Evolutionary conservation across 805 yeast genomes (phyloP).

Genomic region (Starmerella stigmatis): DNA sequence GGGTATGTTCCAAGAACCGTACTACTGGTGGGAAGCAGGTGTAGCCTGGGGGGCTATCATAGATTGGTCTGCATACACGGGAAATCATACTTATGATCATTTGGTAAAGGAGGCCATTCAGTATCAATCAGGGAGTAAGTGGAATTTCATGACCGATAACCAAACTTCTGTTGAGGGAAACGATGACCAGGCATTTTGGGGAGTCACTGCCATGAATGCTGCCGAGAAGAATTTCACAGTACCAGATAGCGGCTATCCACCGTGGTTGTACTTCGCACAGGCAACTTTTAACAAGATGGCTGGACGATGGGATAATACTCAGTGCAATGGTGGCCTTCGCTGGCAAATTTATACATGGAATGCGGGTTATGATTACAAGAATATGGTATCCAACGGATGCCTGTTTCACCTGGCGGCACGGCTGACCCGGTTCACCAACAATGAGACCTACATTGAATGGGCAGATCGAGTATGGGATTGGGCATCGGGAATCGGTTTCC

Average conservation of each 20-base stretch:
- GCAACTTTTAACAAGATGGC: slow-evolving; percentile 89
- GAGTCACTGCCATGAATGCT: slow-evolving; percentile 81
- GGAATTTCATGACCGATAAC: slow-evolving; percentile 76
- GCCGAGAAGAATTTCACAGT: slow-evolving; percentile 78
- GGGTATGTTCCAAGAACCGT: slow-evolving; percentile 81
- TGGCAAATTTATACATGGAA: slow-evolving; percentile 97
- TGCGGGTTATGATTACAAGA: slow-evolving; percentile 86
- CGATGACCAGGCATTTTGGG: slow-evolving; percentile 98
- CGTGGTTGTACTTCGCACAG: slow-evolving; percentile 74
- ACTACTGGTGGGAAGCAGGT: slow-evolving; percentile 99
- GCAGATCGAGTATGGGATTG: slow-evolving; percentile 71
- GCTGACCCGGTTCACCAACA: slow-evolving; percentile 70
- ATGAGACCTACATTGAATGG: slow-evolving; percentile 63
- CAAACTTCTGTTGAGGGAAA: slow-evolving; percentile 92
- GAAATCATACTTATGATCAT: slow-evolving; percentile 56
- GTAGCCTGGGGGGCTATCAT: slow-evolving; percentile 85
- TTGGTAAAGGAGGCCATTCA: slow-evolving; percentile 51
- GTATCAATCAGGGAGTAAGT: slow-evolving; percentile 62
- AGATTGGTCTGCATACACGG: slow-evolving; percentile 63
- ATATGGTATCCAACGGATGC: slow-evolving; percentile 83
- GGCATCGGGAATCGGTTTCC: slow-evolving; percentile 47
- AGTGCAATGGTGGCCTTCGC: slow-evolving; percentile 82
- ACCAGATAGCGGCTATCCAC: slow-evolving; percentile 37
- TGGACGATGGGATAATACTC: slow-evolving; percentile 63
- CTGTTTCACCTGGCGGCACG: slow-evolving; percentile 80